Base-by-base conservation (phyloP, 1,284 basidiomycete species). In the Xanthoconium separans region DNA sequence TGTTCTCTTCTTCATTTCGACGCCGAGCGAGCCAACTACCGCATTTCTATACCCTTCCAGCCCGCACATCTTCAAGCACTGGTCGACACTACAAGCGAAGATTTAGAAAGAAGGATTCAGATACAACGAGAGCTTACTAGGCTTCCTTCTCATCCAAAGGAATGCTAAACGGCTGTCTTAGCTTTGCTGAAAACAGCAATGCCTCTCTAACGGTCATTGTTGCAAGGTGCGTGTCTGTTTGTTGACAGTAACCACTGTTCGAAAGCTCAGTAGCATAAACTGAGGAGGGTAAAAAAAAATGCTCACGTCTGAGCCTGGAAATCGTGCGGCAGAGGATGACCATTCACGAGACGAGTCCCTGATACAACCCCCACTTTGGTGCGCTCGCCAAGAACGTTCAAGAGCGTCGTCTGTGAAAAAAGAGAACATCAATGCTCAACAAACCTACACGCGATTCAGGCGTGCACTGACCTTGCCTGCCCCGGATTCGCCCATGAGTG, bases 321-420 rank as follows among this genome's bases (percentile, higher is more conserved):
- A 59, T 90, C 87, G 12, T 73, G 61, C 2, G 89, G 89, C 36
- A 90, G 78, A 6, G 77, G 71, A 43, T 83, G 79, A 0, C 93
- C 93, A 58, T 92, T 87, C 60, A 96, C 87, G 47, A 92, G 80
- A 50, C 85, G 80, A 44, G 91, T 83, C 1, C 94, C 94, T 2
- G 77, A 78, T 42, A 95, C 81, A n/a, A 93, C 80, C 22, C 93
- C 94, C 51, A 80, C 83, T n/a, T 78, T 80, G n/a, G 83, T 82
- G 15, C 93, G 85, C 56, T 89, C 81, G 0, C 93, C 92, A 7
- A 96, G 75, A 1, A 91, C 91, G 66, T 96, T 93, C 47, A 95
- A 75, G 1, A 94, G 73, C 0, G 89, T 92, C 1, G 89, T 93
- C 80, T 90, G 66, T 30, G 33, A 43, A 71, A 47, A 39, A 31